Conservation (phyloP, 345 rosid genomes). For the Microthlaspi erraticum region DNA sequence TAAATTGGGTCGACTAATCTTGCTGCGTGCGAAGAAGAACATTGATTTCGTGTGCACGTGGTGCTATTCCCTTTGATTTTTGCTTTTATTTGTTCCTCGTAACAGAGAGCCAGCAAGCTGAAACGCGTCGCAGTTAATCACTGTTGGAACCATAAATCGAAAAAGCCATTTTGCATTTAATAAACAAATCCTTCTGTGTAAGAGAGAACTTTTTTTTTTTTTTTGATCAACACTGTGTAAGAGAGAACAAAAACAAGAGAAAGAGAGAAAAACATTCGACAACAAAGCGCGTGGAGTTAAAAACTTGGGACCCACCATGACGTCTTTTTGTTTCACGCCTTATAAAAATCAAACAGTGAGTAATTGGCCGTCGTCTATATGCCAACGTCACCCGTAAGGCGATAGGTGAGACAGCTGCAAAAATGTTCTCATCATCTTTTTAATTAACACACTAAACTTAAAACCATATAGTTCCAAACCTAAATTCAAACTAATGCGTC, state of each 20-base stretch:
- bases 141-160: slow-evolving; percentile 27
- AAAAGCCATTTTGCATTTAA: slow-evolving; percentile 8
- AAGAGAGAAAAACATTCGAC: background rate
- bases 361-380: slow-evolving; percentile 18
- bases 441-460: background rate
- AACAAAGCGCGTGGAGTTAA: slow-evolving; percentile 41
- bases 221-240: no score
- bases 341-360: slow-evolving; percentile 1
- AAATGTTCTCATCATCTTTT: slow-evolving; percentile 8
- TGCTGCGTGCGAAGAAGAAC: background rate
- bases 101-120: slow-evolving; percentile 25
- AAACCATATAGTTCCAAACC: background rate
- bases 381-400: slow-evolving; percentile 33
- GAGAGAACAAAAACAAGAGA: background rate
- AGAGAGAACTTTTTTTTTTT: no score
- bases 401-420: slow-evolving; percentile 26
- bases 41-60: slow-evolving; percentile 27
- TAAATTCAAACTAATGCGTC: background rate
- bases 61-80: slow-evolving; percentile 1
- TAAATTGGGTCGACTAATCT: background rate
- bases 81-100: slow-evolving; percentile 7
- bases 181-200: slow-evolving; percentile 6
- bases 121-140: slow-evolving; percentile 40
- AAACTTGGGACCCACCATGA: slow-evolving; percentile 30
- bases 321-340: background rate